phyloP scores from a whole-genome alignment of 2,329 filamentous ascomycete species.

The Beauveria varroae region DNA sequence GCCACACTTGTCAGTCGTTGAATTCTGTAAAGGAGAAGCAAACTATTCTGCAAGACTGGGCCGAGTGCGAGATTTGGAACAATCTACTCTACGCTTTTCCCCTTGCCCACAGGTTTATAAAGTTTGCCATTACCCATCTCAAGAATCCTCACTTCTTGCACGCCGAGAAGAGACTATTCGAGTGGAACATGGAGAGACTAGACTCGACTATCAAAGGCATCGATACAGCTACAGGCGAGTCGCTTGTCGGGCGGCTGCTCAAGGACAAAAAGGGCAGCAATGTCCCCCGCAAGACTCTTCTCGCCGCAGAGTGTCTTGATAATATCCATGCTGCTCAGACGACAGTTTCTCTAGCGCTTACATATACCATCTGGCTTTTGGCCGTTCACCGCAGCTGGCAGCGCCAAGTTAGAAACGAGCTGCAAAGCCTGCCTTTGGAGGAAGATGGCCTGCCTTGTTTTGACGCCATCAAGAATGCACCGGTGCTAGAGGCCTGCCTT shows the following conservation, averaged over 20 bases:
- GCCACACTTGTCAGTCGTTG: background rate
- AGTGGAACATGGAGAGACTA: slow-evolving; percentile 1
- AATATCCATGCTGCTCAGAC: slow-evolving; percentile 6
- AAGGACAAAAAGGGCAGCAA: background rate
- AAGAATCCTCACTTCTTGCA: background rate
- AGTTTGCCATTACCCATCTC: background rate
- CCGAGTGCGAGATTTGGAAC: slow-evolving; percentile 4
- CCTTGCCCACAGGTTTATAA: background rate
- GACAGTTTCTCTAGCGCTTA: background rate
- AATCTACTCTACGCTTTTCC: background rate
- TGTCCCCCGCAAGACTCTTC: background rate
- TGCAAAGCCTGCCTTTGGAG: background rate
- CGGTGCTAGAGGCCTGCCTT: background rate
- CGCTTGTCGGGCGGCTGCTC: background rate
- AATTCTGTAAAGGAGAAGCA: background rate
- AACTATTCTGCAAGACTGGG: background rate
- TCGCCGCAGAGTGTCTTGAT: slow-evolving; percentile 1
- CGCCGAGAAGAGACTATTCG: background rate
- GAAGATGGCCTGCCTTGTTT: background rate
- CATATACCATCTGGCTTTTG: background rate
- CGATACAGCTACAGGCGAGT: background rate
- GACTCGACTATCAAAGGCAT: background rate
- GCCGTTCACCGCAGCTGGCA: slow-evolving; percentile 5
- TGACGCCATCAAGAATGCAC: slow-evolving; percentile 2
- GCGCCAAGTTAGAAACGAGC: background rate